These are phyloP conservation scores for Vitis rotundifolia DNA, from an alignment of 164 flowering plant species.

Conservation along the genomic window DNA sequence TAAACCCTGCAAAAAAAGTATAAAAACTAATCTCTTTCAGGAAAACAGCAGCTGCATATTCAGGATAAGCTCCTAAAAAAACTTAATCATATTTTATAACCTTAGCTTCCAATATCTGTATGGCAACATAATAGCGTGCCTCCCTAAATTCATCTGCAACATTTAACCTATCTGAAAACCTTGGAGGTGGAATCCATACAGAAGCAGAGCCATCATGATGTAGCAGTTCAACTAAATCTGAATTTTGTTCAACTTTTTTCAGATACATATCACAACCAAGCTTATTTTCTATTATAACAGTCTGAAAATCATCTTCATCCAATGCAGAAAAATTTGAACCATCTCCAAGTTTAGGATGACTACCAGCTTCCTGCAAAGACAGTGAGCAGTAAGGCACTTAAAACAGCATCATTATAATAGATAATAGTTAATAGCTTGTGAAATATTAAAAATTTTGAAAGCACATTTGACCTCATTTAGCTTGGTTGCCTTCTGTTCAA, in stretches of 20 bases:
- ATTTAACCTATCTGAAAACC: constrained; percentile 80
- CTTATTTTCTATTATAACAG: constrained; percentile 77
- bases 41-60: background rate
- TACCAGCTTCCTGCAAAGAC: constrained; percentile 55
- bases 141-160: constrained; percentile 63
- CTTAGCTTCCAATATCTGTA: constrained; percentile 84
- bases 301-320: constrained; percentile 91
- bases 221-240: constrained; percentile 56
- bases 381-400: constrained; percentile 2
- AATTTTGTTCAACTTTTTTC: constrained; percentile 60
- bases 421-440: background rate
- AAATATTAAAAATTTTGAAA: background rate
- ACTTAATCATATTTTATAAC: constrained; percentile 31
- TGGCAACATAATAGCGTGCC: constrained; percentile 69
- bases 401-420: background rate
- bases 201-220: constrained; percentile 48
- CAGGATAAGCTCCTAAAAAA: background rate
- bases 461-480: constrained; percentile 48
- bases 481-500: constrained; percentile 67
- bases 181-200: constrained; percentile 89
- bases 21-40: constrained; percentile 7
- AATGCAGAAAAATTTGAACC: constrained; percentile 67
- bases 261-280: constrained; percentile 89
- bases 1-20: constrained; percentile 58
- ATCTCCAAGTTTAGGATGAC: constrained; percentile 28